Base-by-base conservation (phyloP, 768 basidiomycete genomes). In the Panaeolus cyanescens region DNA sequence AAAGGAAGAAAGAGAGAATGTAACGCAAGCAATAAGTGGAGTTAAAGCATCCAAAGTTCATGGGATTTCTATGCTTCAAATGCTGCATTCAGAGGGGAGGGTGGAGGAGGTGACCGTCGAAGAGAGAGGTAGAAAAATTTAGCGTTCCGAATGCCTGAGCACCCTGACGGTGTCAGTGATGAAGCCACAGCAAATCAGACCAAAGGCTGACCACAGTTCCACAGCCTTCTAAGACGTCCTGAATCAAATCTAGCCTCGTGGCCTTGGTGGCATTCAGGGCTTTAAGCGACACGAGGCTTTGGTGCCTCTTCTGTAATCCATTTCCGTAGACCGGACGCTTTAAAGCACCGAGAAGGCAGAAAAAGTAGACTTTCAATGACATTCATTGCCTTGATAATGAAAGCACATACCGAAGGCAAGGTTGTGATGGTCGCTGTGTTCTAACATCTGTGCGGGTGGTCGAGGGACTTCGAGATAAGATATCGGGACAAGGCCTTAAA, bases 131-230 rank as follows among this genome's bases (percentile, higher is more conserved):
- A 50, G 12, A 50, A 50, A 42, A 42, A 8, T 42, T 42, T 42
- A 20, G 19, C 39, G 39, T 42, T 42, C 39, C 39, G 45, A 50
- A 28, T 8, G 12, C 22, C 45, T 50, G 45, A 50, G 45, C 45
- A 50, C 22, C 45, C 45, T 50, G 45, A 50, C 25, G 28, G 22
- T 50, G 45, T 30, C 45, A 50, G 45, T 42, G 40, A 42, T 42
- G 20, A 50, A 50, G 25, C 45, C 45, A 50, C 45, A 50, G 25
- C 45, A 50, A 42, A 50, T 50, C 45, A 50, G 17, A 50, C 45
- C 45, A 50, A 50, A 50, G 30, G 22, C 30, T 28, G 45, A 50
- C 45, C 45, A 50, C 45, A 50, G 45, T 50, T 50, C 45, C 45
- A 50, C 45, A 50, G 45, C 45, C 45, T 50, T 50, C 25, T 28